Evolutionary conservation across 2,329 filamentous ascomycete genomes (phyloP), one percentile per base, ranked within the genome.

Genomic region (Aspergillus jensenii): DNA sequence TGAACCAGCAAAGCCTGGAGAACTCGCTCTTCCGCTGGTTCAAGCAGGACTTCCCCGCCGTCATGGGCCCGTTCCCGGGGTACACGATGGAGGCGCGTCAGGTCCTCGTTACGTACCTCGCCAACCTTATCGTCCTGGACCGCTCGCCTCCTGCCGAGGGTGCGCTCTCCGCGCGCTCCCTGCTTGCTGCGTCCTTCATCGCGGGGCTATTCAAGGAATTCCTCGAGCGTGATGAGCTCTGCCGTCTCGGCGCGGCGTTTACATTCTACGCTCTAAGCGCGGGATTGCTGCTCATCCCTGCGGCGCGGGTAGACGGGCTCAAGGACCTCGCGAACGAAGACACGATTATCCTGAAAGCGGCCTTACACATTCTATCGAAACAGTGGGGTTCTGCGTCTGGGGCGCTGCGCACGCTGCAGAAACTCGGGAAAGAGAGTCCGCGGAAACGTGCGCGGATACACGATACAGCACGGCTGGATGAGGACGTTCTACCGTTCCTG

Each of bases 181-280:
- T 78, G 0, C 63, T 78, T 0, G 75, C 76, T 7, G 75, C 76
- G 0, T 78, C 75, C 0, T 78, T 74, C 48, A 67, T 78, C 23
- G 74, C 73, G 1, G 75, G 76, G 0, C 74, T 79, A 43, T 50
- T 33, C 27, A 37, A 46, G 14, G 37, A 55, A 9, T 75, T 78
- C 46, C 70, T 78, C 21, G 70, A 74, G 21, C 66, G 73, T 0
- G 75, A 76, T 51, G 75, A 79, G 48, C 67, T 78, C 11, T 71
- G 73, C 21, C 76, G 73, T 25, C 62, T 78, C 1, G 76, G 75
- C 0, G 74, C 76, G 0, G 74, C 76, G 4, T 78, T 74, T 54
- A 74, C 76, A 4, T 77, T 78, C 60, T 77, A 77, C 52, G 73
- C 72, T 15, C 67, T 78, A 3, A 72, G 71, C 12, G 74, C 76